Conservation (phyloP, 768 basidiomycete species). For the Exidia glandulosa region DNA sequence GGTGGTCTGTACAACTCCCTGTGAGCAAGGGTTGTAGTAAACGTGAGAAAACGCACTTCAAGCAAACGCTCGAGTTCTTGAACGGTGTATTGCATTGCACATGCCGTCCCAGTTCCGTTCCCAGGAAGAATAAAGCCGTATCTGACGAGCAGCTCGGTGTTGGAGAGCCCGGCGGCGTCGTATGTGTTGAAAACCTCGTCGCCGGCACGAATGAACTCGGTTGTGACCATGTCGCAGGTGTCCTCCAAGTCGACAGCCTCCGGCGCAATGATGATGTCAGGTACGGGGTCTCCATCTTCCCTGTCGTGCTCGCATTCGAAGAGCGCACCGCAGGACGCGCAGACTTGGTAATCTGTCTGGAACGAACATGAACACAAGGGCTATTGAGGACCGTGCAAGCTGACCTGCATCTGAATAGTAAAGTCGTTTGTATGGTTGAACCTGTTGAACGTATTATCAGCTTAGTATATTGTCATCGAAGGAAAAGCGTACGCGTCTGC, state of each 20-base stretch:
- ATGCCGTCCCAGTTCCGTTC: constrained; percentile 27
- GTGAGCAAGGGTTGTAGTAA: background rate
- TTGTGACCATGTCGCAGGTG: constrained; percentile 55
- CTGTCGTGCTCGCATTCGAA: constrained; percentile 57
- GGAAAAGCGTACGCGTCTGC: too few species aligned
- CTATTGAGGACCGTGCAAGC: background rate
- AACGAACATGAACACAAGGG: background rate
- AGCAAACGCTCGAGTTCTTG: background rate
- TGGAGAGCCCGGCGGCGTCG: constrained; percentile 44
- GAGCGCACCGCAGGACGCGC: constrained; percentile 57
- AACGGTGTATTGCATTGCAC: background rate
- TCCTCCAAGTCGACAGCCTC: too few species aligned
- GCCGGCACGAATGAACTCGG: constrained; percentile 34
- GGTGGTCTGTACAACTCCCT: background rate
- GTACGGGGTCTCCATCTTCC: constrained; percentile 6
- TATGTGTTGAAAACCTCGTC: constrained; percentile 72
- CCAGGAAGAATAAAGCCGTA: constrained; percentile 70
- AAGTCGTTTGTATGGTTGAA: constrained; percentile 66
- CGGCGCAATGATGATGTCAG: too few species aligned
- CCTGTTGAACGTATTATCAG: too few species aligned
- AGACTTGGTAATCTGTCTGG: constrained; percentile 67
- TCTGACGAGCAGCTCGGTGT: constrained; percentile 52
- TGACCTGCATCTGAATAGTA: constrained; percentile 67
- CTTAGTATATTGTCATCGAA: too few species aligned
- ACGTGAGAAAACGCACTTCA: background rate